Conservation (phyloP, 2,329 filamentous ascomycete genomes). For the Lachnellula subtilissima region DNA sequence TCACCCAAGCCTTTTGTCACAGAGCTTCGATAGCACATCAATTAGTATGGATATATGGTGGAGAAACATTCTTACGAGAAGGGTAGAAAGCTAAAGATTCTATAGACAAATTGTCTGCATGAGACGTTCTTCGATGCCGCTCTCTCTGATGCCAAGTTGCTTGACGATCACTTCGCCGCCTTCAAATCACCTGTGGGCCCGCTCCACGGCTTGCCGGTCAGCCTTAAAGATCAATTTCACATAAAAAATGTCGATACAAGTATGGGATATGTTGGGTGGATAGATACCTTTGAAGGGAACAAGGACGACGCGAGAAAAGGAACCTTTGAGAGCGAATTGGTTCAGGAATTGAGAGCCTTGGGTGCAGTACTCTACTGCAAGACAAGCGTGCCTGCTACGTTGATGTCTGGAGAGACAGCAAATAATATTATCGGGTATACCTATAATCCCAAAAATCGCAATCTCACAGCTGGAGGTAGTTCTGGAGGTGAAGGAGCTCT, state of each 20-base stretch:
- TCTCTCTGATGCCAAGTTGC: neutral
- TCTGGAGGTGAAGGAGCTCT: constrained; percentile 39
- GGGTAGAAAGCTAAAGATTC: neutral
- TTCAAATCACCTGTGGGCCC: neutral
- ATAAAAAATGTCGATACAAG: neutral
- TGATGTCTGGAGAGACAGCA: constrained; percentile 3
- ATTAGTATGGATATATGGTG: neutral
- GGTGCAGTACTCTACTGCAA: constrained; percentile 85
- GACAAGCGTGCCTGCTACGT: constrained; percentile 63
- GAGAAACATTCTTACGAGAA: neutral
- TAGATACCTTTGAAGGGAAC: neutral
- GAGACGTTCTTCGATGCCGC: neutral
- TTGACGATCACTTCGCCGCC: neutral
- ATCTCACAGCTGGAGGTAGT: constrained; percentile 80
- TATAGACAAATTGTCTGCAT: neutral
- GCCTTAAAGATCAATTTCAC: neutral
- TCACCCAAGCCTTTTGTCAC: neutral
- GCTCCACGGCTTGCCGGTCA: neutral
- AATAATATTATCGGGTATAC: constrained; percentile 73
- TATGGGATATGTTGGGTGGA: neutral
- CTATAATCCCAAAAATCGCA: constrained; percentile 71
- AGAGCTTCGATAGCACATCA: neutral
- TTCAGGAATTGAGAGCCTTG: neutral
- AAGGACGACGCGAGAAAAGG: neutral
- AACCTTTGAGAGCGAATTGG: neutral